Base-by-base conservation (phyloP, 495 filamentous ascomycete species). In the Trichocladium uniseriatum region DNA sequence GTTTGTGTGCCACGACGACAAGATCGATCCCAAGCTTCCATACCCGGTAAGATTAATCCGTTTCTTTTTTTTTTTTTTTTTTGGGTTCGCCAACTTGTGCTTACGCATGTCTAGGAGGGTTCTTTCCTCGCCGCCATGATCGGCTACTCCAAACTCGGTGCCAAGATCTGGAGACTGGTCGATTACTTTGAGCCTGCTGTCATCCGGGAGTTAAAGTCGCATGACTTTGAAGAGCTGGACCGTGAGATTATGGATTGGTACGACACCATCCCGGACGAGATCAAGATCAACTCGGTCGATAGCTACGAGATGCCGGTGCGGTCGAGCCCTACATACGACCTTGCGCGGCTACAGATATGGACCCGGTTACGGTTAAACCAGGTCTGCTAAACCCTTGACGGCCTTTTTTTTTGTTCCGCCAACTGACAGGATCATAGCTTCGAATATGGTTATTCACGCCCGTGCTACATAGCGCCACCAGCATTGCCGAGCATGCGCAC, bases 371-470 rank as follows among this genome's bases (percentile, higher is more conserved):
- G 88, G 18, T 76, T 86, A 56, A 92, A 91, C 55, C 87, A 90
- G 53, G 64, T 67, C 13, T 9, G 56, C 20, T 13, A n/a, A n/a
- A 27, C 24, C 4, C 24, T 4, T 27, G 24, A 27, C 24, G 4
- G 24, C 24, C n/a, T n/a, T n/a, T 39, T 43, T 31, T 18, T 9
- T 19, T 29, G 16, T 24, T 14, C 21, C 5, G 5, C 10, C 10
- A 29, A 10, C 27, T 29, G 27, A 29, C 27, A 29, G 10, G 8
- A 27, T 27, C 24, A 27, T 27, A 67, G 52, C 82, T 89, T 58
- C 83, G 88, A 3, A 89, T 87, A 37, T 77, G 86, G 54, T 83
- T 92, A 22, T 86, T 89, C 58, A 83, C 86, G 0, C 86, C 87
- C 0, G 82, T 91, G 14, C 75, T 94, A 3, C 85, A 90, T 62